Percentiles rank a stretch among this genome's conserved stretches.
phyloP scores from a whole-genome alignment of 73 alveolate species.

The Paramecium sexaurelia region DNA sequence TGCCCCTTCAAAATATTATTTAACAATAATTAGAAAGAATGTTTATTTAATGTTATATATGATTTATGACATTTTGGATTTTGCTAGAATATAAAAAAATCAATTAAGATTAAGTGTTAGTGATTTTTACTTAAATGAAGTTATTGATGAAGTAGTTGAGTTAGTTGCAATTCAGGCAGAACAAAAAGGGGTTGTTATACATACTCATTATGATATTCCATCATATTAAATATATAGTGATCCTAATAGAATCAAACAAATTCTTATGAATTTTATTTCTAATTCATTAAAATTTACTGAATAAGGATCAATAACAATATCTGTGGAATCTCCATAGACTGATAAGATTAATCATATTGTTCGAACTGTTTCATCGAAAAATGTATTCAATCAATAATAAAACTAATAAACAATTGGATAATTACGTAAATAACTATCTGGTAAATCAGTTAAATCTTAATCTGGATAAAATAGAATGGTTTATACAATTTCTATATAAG shows the following conservation, averaged over 20 bases:
- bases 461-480: background rate
- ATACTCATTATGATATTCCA: conserved; percentile 35
- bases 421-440: background rate
- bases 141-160: conserved; percentile 59
- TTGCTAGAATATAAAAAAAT: conserved; percentile 37
- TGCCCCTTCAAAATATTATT: background rate
- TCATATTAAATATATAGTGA: conserved; percentile 45
- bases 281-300: conserved; percentile 75
- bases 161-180: conserved; percentile 60
- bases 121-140: conserved; percentile 50
- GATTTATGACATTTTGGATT: conserved; percentile 64
- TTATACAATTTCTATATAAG: conserved; percentile 47
- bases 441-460: background rate
- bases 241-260: conserved; percentile 66
- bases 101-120: conserved; percentile 52
- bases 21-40: conserved; percentile 59
- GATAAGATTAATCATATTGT: background rate
- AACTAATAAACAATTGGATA: background rate
- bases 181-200: conserved; percentile 33
- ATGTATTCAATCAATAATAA: background rate
- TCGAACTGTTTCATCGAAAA: background rate
- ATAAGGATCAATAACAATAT: conserved; percentile 61
- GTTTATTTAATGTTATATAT: conserved; percentile 35
- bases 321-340: background rate
- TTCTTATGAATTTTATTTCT: conserved; percentile 70